Percentiles rank a stretch among this genome's conserved stretches.
Conservation (phyloP, 2,329 filamentous ascomycete genomes). For the Apiospora pterosperma region DNA sequence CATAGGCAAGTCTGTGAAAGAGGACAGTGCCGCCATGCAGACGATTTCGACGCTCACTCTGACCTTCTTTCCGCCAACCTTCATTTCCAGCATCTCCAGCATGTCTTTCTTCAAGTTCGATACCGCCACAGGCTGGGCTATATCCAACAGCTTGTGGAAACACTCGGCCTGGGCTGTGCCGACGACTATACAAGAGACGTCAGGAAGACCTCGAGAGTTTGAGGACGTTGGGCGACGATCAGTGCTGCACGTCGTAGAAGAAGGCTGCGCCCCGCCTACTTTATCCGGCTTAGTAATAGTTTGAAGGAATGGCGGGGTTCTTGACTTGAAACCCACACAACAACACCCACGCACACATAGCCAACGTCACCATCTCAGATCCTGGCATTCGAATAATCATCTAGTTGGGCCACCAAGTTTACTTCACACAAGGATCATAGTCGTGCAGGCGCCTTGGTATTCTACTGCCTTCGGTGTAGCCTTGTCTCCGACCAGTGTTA, state of each 20-base stretch:
- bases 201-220: background rate
- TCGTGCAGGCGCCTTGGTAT: background rate
- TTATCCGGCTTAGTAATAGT: background rate
- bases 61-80: conserved; percentile 48
- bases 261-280: background rate
- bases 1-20: conserved; percentile 36
- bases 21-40: conserved; percentile 49
- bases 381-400: background rate
- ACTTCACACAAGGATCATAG: background rate
- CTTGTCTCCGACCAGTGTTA: background rate
- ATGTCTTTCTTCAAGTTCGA: conserved; percentile 39
- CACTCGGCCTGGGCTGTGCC: conserved; percentile 27
- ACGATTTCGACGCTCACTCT: conserved; percentile 46
- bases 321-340: background rate
- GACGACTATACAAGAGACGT: conserved; percentile 16
- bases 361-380: background rate
- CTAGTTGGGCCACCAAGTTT: background rate
- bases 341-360: background rate
- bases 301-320: background rate
- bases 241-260: too few species aligned
- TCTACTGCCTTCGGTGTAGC: background rate
- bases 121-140: conserved; percentile 14
- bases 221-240: background rate
- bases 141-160: conserved; percentile 27
- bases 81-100: conserved; percentile 45